These are phyloP conservation scores for Atkinsonella texensis DNA, from an alignment of 2,329 filamentous ascomycete species.

Conservation along the genomic window DNA sequence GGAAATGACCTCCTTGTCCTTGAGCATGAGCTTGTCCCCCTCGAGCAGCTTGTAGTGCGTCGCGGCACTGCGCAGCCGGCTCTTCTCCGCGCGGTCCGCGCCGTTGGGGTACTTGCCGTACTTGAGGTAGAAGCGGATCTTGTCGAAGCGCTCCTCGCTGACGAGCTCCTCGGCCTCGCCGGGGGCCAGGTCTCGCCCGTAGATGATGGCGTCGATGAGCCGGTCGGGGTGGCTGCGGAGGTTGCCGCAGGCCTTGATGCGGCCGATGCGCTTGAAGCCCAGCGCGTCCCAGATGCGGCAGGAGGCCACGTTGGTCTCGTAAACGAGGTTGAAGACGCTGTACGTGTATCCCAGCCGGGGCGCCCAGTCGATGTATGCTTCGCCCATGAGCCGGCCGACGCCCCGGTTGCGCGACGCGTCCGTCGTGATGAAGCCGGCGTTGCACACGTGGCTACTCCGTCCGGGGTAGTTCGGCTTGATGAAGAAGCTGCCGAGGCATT, in stretches of 20 bases:
- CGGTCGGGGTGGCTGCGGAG: constrained; percentile 57
- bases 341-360: constrained; percentile 78
- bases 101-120: constrained; percentile 87
- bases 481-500: constrained; percentile 83
- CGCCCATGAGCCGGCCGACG: constrained; percentile 64
- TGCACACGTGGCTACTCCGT: constrained; percentile 82
- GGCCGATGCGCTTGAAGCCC: constrained; percentile 84
- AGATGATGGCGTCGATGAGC: constrained; percentile 65
- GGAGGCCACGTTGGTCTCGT: constrained; percentile 84
- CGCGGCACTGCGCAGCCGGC: constrained; percentile 79
- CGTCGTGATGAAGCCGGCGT: constrained; percentile 67
- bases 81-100: constrained; percentile 91
- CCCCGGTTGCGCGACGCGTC: constrained; percentile 62
- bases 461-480: constrained; percentile 92
- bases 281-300: constrained; percentile 87
- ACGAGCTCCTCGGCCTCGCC: constrained; percentile 67
- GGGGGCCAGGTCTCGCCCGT: constrained; percentile 50
- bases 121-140: constrained; percentile 95
- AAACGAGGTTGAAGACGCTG: constrained; percentile 88
- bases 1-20: constrained; percentile 92
- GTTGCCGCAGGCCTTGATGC: constrained; percentile 61
- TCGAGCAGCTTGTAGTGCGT: constrained; percentile 84
- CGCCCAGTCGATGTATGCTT: constrained; percentile 66
- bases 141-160: constrained; percentile 94
- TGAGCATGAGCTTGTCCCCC: constrained; percentile 81